phyloP scores from a whole-genome alignment of 2,329 filamentous ascomycete genomes.

The Xylaria sp. region DNA sequence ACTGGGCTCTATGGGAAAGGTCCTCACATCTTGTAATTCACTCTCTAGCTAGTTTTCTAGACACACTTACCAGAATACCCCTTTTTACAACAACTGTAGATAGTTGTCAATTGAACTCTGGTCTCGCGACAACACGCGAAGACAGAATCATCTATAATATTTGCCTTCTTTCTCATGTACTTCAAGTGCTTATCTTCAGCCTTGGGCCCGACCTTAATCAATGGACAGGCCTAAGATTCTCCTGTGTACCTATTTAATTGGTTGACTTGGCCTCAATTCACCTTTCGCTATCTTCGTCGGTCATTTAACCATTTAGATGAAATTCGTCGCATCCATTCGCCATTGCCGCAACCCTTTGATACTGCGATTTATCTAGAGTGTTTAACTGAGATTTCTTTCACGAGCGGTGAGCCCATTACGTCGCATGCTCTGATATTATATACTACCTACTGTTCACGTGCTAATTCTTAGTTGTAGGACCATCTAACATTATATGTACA shows the following conservation, averaged over 20 bases:
- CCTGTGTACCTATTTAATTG: neutral
- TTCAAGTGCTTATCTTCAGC: neutral
- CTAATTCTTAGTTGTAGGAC: neutral
- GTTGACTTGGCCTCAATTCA: neutral
- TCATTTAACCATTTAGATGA: neutral
- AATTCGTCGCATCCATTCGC: neutral
- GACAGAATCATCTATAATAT: neutral
- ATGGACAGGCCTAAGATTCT: neutral
- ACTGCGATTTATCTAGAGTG: neutral
- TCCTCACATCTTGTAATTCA: slow-evolving; percentile 12
- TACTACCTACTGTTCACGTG: neutral
- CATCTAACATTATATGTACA: no score
- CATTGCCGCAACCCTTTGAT: neutral
- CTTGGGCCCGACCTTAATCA: no score
- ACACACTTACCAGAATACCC: slow-evolving; percentile 26
- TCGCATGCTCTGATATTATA: neutral
- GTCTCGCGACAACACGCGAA: slow-evolving; percentile 1
- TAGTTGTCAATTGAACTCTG: slow-evolving; percentile 22
- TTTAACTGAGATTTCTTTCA: neutral
- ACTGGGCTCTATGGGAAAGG: neutral
- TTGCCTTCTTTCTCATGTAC: neutral
- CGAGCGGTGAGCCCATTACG: neutral
- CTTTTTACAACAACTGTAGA: slow-evolving; percentile 23
- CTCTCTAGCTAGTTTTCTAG: slow-evolving; percentile 11
- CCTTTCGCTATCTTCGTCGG: neutral